Conservation (phyloP, 169 alveolate species). For the Theileria annulata region DNA sequence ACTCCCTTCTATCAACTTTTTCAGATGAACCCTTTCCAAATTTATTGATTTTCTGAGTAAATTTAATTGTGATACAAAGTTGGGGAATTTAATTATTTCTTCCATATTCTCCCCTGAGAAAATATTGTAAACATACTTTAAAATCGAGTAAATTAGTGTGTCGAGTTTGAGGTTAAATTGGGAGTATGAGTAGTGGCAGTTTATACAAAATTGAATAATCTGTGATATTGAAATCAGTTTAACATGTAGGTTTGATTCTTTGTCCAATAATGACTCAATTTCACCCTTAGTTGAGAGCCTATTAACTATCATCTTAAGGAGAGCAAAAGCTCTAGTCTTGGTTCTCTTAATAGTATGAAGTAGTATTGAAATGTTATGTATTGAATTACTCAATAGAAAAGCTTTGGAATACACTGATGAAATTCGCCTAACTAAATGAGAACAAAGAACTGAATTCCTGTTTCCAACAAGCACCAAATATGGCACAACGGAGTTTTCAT, state of each 20-base stretch:
- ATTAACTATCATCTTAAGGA: background rate
- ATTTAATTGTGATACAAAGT: constrained; percentile 18
- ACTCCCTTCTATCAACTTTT: background rate
- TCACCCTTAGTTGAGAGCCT: constrained; percentile 27
- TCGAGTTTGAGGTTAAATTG: constrained; percentile 5
- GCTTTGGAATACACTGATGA: constrained; percentile 9
- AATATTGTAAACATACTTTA: background rate
- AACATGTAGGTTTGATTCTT: constrained; percentile 14
- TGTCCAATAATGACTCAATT: constrained; percentile 15
- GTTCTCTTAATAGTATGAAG: constrained; percentile 36
- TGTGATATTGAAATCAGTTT: constrained; percentile 43
- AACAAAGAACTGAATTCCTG: constrained; percentile 20
- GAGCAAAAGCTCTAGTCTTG: constrained; percentile 7
- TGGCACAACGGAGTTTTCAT: constrained; percentile 40
- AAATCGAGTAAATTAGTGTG: background rate
- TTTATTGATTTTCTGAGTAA: background rate
- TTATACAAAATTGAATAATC: constrained; percentile 18
- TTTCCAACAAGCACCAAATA: constrained; percentile 32
- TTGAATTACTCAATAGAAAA: constrained; percentile 16
- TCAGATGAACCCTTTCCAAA: constrained; percentile 3
- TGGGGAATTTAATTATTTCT: constrained; percentile 5
- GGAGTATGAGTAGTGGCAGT: constrained; percentile 9
- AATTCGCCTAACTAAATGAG: constrained; percentile 39
- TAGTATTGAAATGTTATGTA: constrained; percentile 42
- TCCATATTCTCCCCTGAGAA: background rate